phyloP scores from a whole-genome alignment of 208 protist species.

The Strigomonas galati region DNA sequence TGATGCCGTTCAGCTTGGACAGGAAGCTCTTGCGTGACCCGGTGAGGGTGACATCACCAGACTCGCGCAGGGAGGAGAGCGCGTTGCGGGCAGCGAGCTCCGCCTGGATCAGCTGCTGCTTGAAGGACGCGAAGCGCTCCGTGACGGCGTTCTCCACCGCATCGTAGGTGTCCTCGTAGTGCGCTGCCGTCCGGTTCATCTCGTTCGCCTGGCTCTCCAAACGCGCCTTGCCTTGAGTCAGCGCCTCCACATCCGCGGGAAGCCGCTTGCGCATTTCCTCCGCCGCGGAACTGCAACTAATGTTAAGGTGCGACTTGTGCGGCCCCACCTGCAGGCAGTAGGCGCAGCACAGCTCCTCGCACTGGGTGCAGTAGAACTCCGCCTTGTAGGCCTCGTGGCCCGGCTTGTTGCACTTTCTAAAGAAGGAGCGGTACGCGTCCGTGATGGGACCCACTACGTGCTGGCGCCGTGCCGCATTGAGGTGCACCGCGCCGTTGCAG shows the following conservation, averaged over 20 bases:
- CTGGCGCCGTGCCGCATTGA: constrained; percentile 58
- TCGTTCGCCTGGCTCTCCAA: constrained; percentile 63
- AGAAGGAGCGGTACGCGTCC: constrained; percentile 35
- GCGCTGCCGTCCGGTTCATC: constrained; percentile 50
- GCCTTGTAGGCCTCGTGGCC: constrained; percentile 77
- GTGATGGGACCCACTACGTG: constrained; percentile 41
- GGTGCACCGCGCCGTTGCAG: constrained; percentile 70
- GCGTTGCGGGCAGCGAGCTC: constrained; percentile 60
- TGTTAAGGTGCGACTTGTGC: constrained; percentile 63
- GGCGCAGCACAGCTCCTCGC: constrained; percentile 79
- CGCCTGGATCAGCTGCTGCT: constrained; percentile 63
- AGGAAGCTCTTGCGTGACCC: constrained; percentile 44
- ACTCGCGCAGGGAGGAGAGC: constrained; percentile 50
- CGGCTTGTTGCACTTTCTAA: constrained; percentile 37
- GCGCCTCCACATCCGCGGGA: constrained; percentile 36
- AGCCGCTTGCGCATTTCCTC: constrained; percentile 60
- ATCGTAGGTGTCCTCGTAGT: constrained; percentile 72
- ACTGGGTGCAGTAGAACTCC: constrained; percentile 77
- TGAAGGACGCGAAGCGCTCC: constrained; percentile 65
- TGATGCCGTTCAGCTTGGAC: constrained; percentile 47
- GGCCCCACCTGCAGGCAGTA: constrained; percentile 82
- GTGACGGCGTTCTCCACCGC: constrained; percentile 60
- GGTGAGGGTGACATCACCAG: constrained; percentile 54
- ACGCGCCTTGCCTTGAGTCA: constrained; percentile 37
- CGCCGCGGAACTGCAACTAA: constrained; percentile 38